Conservation (phyloP, 2,329 filamentous ascomycete species). For the Coniochaeta ligniaria region DNA sequence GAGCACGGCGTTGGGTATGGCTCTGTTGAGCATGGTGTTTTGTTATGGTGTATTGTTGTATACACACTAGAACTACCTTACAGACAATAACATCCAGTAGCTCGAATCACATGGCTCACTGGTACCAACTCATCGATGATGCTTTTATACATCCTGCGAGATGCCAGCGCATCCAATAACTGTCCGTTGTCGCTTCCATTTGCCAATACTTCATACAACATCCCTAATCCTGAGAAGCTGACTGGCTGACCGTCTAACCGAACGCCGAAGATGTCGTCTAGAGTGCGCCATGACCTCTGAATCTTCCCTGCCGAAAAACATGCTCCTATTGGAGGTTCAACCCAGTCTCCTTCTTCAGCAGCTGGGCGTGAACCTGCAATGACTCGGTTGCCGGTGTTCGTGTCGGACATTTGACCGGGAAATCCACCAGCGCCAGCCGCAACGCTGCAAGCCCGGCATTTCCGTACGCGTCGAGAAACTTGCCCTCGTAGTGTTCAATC, state of each 20-base stretch:
- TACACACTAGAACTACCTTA: neutral
- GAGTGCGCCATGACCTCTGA: neutral
- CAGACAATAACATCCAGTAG: neutral
- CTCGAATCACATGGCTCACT: neutral
- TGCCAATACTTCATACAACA: neutral
- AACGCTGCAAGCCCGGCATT: slow-evolving; percentile 66
- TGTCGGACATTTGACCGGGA: slow-evolving; percentile 49
- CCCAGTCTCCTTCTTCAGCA: slow-evolving; percentile 43
- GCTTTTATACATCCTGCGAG: neutral
- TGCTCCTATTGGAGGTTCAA: slow-evolving; percentile 30
- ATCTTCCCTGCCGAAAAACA: neutral
- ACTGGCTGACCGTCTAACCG: neutral
- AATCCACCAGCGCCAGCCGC: slow-evolving; percentile 63
- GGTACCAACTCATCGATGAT: neutral
- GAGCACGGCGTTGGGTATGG: neutral
- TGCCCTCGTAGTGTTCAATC: slow-evolving; percentile 64
- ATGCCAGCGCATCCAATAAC: neutral
- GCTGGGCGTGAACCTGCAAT: slow-evolving; percentile 44
- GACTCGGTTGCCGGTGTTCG: slow-evolving; percentile 43
- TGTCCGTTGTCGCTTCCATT: neutral
- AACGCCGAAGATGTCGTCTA: neutral
- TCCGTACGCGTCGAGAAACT: slow-evolving; percentile 77
- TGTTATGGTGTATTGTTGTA: neutral
- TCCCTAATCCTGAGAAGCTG: neutral
- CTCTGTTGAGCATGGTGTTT: neutral